Evolutionary conservation across 495 filamentous ascomycete genomes (phyloP).

Genomic region (Stereocaulon alpinum): DNA sequence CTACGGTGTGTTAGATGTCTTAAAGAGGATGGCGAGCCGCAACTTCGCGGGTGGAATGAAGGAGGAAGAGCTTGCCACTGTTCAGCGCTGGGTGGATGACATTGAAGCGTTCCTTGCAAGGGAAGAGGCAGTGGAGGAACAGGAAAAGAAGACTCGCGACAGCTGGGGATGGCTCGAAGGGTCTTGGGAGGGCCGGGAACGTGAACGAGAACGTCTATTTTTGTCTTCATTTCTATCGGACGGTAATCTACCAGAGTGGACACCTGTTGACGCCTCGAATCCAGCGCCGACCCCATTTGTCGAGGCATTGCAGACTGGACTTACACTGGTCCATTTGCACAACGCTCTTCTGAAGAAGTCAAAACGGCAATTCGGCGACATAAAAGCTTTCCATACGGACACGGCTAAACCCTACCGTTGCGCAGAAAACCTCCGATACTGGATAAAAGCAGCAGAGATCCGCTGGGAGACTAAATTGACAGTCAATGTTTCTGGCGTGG

Average conservation of each 20-base stretch:
- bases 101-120: constrained; percentile 63
- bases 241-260: constrained; percentile 59
- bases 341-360: constrained; percentile 81
- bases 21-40: constrained; percentile 81
- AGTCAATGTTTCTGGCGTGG: constrained; percentile 77
- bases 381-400: constrained; percentile 77
- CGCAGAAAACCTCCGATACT: constrained; percentile 88
- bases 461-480: constrained; percentile 84
- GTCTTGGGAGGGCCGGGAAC: constrained; percentile 69
- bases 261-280: constrained; percentile 41
- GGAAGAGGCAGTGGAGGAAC: constrained; percentile 65
- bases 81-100: constrained; percentile 64
- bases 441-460: constrained; percentile 91
- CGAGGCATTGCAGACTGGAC: constrained; percentile 59
- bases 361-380: constrained; percentile 78
- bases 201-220: constrained; percentile 63
- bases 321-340: constrained; percentile 74
- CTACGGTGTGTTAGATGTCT: constrained; percentile 72
- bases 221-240: constrained; percentile 56
- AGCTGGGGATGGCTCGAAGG: constrained; percentile 73
- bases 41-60: constrained; percentile 79
- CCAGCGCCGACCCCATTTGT: constrained; percentile 68
- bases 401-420: constrained; percentile 87
- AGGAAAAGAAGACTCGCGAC: constrained; percentile 58
- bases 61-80: constrained; percentile 57